Conservation (phyloP, 192 early-diverging fungal genomes). For the Backusella liffmaniae region DNA sequence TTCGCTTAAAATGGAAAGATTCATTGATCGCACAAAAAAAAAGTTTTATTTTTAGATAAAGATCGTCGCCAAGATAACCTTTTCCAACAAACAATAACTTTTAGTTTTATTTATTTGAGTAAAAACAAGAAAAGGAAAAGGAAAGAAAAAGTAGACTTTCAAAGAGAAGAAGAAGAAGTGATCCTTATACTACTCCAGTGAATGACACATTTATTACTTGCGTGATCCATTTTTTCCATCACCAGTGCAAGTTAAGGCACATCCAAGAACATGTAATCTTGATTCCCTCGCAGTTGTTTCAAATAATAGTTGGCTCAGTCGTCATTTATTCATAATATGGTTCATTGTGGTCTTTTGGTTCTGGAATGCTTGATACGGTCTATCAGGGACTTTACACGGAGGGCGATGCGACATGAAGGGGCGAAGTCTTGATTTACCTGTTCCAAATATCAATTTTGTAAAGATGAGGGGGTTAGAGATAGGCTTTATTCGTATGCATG, state of each 20-base stretch:
- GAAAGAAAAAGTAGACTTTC: not conserved
- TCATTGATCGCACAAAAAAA: slow-evolving; percentile 4
- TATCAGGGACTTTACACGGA: not conserved
- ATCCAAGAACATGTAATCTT: not conserved
- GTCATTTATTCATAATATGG: not conserved
- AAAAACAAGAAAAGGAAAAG: not conserved
- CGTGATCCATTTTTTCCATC: not conserved
- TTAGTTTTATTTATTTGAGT: not conserved
- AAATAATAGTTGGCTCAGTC: not conserved
- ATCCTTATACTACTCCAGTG: not conserved
- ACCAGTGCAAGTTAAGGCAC: not conserved
- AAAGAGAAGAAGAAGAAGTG: not conserved
- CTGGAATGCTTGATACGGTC: not conserved
- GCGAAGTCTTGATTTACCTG: not conserved
- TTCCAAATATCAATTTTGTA: not conserved
- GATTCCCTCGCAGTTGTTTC: not conserved
- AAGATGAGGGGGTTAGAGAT: not conserved
- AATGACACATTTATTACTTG: not conserved
- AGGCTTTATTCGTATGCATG: slow-evolving; percentile 1
- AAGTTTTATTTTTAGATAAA: slow-evolving; percentile 6
- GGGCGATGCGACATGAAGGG: not conserved
- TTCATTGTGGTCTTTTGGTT: not conserved
- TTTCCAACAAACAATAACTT: not conserved
- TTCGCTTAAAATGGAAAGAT: not conserved
- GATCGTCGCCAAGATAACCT: not conserved